A percentile compares a stretch with the other conserved stretches of the same genome.
Evolutionary conservation across 441 rosid species (phyloP).

Genomic region (Eruca vesicaria): DNA sequence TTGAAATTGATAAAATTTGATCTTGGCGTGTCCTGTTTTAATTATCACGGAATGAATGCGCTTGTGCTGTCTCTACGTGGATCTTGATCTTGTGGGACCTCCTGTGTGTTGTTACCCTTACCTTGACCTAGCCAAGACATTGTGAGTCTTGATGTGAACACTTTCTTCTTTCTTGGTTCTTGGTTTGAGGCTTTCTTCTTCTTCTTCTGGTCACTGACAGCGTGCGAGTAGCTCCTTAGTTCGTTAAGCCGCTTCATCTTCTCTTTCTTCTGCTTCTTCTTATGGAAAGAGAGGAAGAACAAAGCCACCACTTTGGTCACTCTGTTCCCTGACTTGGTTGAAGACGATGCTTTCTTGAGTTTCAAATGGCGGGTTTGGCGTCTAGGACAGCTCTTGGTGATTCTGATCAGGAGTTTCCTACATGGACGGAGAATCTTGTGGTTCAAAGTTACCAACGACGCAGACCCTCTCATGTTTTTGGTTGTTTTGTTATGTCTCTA

Average conservation of each 20-base stretch:
- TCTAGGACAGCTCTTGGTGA: slow-evolving; percentile 27
- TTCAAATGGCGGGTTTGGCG: slow-evolving; percentile 33
- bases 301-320: slow-evolving; percentile 36
- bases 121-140: slow-evolving; percentile 37
- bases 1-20: background rate
- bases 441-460: slow-evolving; percentile 32
- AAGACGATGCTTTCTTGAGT: slow-evolving; percentile 38
- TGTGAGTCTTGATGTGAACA: slow-evolving; percentile 24
- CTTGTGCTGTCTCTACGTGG: slow-evolving; percentile 32
- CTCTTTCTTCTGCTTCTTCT: slow-evolving; percentile 39
- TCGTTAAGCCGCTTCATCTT: slow-evolving; percentile 39
- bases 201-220: slow-evolving; percentile 31
- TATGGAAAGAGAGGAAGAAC: slow-evolving; percentile 40
- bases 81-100: slow-evolving; percentile 25
- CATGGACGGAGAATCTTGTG: slow-evolving; percentile 37
- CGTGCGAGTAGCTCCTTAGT: slow-evolving; percentile 35
- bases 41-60: slow-evolving; percentile 29
- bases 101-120: slow-evolving; percentile 15
- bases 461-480: slow-evolving; percentile 12
- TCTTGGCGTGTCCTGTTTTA: background rate
- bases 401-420: slow-evolving; percentile 36
- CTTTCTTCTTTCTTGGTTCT: slow-evolving; percentile 33
- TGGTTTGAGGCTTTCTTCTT: slow-evolving; percentile 24
- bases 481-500: background rate
- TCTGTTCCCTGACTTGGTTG: slow-evolving; percentile 27